Evolutionary conservation across 2,329 filamentous ascomycete genomes (phyloP).

Genomic region (Phaeosphaeriaceae sp.): DNA sequence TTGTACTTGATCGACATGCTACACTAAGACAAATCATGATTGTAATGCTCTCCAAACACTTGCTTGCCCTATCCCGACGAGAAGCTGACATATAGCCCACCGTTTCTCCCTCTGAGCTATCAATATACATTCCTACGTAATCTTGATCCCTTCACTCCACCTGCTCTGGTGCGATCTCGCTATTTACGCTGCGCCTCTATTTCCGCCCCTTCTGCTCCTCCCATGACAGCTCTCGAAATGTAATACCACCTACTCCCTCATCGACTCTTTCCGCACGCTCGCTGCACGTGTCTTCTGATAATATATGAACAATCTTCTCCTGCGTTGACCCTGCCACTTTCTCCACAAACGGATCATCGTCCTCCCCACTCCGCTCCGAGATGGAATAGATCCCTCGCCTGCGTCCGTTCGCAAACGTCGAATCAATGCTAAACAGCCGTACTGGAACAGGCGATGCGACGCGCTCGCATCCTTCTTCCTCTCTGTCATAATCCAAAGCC

Average conservation of each 20-base stretch:
- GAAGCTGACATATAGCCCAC: too few species aligned
- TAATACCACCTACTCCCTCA: background rate
- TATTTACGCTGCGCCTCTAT: background rate
- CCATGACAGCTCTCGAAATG: background rate
- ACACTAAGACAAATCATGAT: background rate
- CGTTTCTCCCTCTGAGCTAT: background rate
- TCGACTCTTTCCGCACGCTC: background rate
- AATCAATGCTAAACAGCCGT: background rate
- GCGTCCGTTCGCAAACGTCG: conserved; percentile 1
- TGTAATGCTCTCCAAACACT: background rate
- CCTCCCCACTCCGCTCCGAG: background rate
- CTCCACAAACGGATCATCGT: conserved; percentile 1
- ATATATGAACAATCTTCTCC: background rate
- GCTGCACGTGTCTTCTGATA: background rate
- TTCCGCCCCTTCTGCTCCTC: background rate
- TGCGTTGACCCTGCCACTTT: background rate
- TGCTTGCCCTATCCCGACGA: too few species aligned
- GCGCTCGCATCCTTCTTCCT: background rate
- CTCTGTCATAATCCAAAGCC: background rate
- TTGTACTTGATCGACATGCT: background rate
- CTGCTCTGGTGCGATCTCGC: background rate
- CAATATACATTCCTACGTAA: background rate
- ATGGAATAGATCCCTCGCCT: background rate
- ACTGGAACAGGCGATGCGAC: background rate
- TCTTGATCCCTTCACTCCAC: background rate